Percentiles rank a stretch among this genome's conserved stretches.
Conservation (phyloP, 495 filamentous ascomycete species). For the Podospora conica region DNA sequence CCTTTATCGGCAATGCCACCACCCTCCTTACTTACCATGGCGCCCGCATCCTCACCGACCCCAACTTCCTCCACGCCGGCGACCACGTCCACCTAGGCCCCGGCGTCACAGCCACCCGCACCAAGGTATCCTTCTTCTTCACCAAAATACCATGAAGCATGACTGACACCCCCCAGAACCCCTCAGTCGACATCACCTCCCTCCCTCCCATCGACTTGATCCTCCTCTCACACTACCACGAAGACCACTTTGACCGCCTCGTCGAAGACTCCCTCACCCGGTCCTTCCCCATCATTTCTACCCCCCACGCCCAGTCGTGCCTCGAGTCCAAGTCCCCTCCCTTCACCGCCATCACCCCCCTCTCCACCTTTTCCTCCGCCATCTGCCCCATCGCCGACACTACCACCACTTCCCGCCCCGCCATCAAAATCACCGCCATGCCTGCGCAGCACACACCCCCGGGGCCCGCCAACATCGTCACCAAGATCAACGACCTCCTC, state of each 20-base stretch:
- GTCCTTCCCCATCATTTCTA: conserved; percentile 58
- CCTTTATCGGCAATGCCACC: conserved; percentile 63
- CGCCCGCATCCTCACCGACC: conserved; percentile 60
- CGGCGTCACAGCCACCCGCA: conserved; percentile 47
- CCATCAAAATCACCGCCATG: conserved; percentile 58
- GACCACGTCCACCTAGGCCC: conserved; percentile 64
- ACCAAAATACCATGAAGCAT: no score
- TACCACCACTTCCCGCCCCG: conserved; percentile 42
- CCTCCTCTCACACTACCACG: conserved; percentile 62
- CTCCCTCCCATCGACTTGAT: conserved; percentile 56
- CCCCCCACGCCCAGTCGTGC: conserved; percentile 53
- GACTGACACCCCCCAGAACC: conserved; percentile 40
- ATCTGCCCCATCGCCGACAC: conserved; percentile 50
- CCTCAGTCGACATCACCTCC: conserved; percentile 55
- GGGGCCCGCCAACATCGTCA: conserved; percentile 28
- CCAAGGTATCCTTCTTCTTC: background rate
- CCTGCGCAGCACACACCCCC: conserved; percentile 65
- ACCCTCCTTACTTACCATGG: conserved; percentile 59
- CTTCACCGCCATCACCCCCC: conserved; percentile 48
- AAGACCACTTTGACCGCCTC: conserved; percentile 57
- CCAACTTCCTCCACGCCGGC: conserved; percentile 65
- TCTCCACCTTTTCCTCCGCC: conserved; percentile 30
- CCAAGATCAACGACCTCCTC: conserved; percentile 50
- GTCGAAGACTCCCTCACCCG: conserved; percentile 54
- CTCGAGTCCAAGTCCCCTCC: conserved; percentile 42